Evolutionary conservation across 768 basidiomycete species (phyloP).

Genomic region (Agaricus sinodeliciosus): DNA sequence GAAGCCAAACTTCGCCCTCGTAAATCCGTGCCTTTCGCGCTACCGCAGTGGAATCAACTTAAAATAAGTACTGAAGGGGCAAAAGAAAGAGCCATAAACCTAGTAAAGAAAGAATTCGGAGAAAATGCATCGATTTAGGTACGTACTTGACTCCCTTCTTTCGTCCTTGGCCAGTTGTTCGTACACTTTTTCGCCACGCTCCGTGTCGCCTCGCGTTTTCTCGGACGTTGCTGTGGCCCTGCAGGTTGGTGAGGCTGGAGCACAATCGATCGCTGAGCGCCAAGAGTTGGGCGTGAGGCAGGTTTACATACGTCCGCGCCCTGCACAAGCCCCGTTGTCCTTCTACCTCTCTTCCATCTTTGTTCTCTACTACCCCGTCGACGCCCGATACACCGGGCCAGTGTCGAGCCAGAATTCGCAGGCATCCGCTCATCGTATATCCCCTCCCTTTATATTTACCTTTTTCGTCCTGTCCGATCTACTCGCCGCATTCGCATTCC

Average conservation of each 20-base stretch:
- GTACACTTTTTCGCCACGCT: too few species aligned
- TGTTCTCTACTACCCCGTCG: neutral
- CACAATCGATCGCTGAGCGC: too few species aligned
- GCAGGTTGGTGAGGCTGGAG: neutral
- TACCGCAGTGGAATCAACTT: neutral
- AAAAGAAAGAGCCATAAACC: neutral
- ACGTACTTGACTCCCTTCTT: neutral
- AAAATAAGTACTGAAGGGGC: neutral
- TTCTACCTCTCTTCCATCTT: neutral
- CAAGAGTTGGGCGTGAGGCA: too few species aligned
- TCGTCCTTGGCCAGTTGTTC: too few species aligned
- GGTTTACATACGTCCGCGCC: too few species aligned
- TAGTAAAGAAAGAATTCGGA: neutral
- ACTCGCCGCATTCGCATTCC: neutral
- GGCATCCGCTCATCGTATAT: neutral
- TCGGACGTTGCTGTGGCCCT: neutral
- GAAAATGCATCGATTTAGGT: slow-evolving; percentile 8
- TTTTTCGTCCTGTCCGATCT: slow-evolving; percentile 11
- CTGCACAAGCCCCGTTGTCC: neutral
- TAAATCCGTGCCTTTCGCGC: neutral
- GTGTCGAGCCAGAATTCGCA: neutral
- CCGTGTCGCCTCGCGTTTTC: neutral
- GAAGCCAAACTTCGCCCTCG: neutral
- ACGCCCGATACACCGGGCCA: neutral
- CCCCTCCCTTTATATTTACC: slow-evolving; percentile 5